A percentile compares a stretch with the other conserved stretches of the same genome.
Evolutionary conservation across 257 asterid species (phyloP).

Genomic region (Solanum chaucha): DNA sequence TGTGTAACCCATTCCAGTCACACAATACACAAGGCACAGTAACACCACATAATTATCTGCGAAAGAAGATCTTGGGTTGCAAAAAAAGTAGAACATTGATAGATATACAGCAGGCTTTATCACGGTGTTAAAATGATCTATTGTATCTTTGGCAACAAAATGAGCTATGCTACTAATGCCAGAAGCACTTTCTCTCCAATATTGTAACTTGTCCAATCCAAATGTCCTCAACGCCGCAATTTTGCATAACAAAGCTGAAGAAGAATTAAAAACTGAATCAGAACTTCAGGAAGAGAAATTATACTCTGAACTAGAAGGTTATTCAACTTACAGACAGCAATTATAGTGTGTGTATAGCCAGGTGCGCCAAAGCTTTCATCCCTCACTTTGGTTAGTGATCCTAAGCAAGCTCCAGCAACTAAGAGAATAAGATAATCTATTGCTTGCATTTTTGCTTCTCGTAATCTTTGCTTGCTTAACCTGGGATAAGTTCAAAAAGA

Average conservation of each 20-base stretch:
- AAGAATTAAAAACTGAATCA: neutral
- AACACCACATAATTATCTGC: constrained; percentile 56
- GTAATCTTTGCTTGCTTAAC: constrained; percentile 72
- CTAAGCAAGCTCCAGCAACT: constrained; percentile 96
- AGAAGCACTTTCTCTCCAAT: constrained; percentile 89
- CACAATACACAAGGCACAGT: constrained; percentile 90
- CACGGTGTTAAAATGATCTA: constrained; percentile 66
- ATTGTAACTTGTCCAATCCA: constrained; percentile 79
- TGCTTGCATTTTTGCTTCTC: constrained; percentile 83
- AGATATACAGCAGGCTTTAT: constrained; percentile 91
- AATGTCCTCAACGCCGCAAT: constrained; percentile 86
- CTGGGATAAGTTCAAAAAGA: constrained; percentile 21
- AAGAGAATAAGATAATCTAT: constrained; percentile 70
- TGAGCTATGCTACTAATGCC: constrained; percentile 94
- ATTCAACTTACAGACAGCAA: constrained; percentile 74
- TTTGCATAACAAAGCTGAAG: constrained; percentile 90
- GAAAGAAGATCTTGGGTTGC: constrained; percentile 77
- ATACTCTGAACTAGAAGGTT: neutral
- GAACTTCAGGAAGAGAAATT: neutral
- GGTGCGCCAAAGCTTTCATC: constrained; percentile 80
- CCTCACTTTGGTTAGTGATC: constrained; percentile 51
- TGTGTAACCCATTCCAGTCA: constrained; percentile 79
- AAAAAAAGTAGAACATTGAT: constrained; percentile 91
- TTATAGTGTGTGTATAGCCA: constrained; percentile 74
- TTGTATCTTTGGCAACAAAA: constrained; percentile 79